Evolutionary conservation across 352 stramenopile species (phyloP).

Genomic region (Phytophthora pinifolia): DNA sequence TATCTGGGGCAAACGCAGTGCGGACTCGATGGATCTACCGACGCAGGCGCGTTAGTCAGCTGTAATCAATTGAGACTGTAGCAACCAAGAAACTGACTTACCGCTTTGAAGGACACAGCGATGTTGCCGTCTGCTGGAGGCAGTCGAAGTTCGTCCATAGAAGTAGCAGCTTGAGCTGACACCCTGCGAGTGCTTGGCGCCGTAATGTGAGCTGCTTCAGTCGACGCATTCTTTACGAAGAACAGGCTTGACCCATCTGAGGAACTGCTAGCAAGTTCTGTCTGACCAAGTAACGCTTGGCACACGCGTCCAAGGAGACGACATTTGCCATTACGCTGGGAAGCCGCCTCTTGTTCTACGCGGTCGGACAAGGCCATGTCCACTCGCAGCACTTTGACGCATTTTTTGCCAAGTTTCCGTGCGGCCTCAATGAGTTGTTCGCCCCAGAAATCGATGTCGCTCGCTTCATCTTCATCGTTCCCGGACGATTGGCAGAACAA

Average conservation of each 20-base stretch:
- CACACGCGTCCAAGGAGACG: constrained; percentile 12
- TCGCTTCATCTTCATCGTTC: background rate
- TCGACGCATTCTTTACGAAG: constrained; percentile 12
- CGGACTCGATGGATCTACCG: constrained; percentile 37
- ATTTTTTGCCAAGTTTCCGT: constrained; percentile 36
- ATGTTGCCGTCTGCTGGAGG: constrained; percentile 19
- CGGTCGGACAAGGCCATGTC: constrained; percentile 33
- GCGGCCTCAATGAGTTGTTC: constrained; percentile 20
- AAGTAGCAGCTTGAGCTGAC: constrained; percentile 2
- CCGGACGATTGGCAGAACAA: constrained; percentile 5
- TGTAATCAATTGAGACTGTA: background rate
- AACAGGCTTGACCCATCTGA: constrained; percentile 18
- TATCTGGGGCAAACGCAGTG: constrained; percentile 8
- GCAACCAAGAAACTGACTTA: constrained; percentile 12
- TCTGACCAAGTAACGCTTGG: constrained; percentile 18
- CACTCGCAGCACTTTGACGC: constrained; percentile 26
- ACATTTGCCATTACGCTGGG: constrained; percentile 4
- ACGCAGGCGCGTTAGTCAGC: constrained; percentile 5
- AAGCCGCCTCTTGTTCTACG: constrained; percentile 17
- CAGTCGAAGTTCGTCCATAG: constrained; percentile 17
- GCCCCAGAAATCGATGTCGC: constrained; percentile 7
- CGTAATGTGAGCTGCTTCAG: background rate
- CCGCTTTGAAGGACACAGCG: constrained; percentile 36
- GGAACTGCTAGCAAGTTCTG: background rate
- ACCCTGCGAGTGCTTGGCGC: background rate